Conservation (phyloP, 768 basidiomycete genomes). For the Clavaria fumosa region DNA sequence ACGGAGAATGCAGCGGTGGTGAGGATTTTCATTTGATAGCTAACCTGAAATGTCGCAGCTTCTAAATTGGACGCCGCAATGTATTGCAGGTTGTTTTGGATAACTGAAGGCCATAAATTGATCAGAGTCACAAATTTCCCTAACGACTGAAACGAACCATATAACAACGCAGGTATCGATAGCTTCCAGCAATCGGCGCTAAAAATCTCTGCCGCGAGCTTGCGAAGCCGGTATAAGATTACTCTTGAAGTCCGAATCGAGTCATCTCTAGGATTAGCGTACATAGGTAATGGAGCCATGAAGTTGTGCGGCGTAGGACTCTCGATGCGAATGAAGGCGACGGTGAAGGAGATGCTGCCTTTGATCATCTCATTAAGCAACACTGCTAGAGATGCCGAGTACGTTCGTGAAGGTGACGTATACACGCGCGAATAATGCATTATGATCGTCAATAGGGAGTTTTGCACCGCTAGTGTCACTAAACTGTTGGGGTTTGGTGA, state of each 20-base stretch:
- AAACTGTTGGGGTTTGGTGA: constrained; percentile 28
- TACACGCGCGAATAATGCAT: constrained; percentile 95
- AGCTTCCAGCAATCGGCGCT: constrained; percentile 94
- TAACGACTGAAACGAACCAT: constrained; percentile 16
- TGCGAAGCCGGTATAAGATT: constrained; percentile 33
- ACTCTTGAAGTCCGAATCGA: constrained; percentile 19
- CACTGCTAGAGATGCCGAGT: constrained; percentile 90
- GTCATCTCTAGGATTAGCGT: constrained; percentile 14
- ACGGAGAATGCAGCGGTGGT: constrained; percentile 93
- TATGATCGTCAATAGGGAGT: constrained; percentile 78
- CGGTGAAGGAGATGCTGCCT: constrained; percentile 69
- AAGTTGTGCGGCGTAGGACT: constrained; percentile 1
- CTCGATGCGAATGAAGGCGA: constrained; percentile 63
- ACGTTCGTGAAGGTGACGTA: constrained; percentile 54
- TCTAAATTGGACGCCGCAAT: constrained; percentile 92
- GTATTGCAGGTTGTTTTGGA: constrained; percentile 94
- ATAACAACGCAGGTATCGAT: constrained; percentile 91
- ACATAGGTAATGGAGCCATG: too few relatives aligned
- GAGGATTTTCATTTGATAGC: constrained; percentile 97
- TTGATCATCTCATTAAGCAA: constrained; percentile 91
- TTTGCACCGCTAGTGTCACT: constrained; percentile 81
- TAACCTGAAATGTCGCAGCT: constrained; percentile 94
- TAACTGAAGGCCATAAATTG: constrained; percentile 31
- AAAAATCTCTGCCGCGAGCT: constrained; percentile 56
- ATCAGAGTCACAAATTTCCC: neutral